Base-by-base conservation (phyloP, 257 asterid species). In the Cruciata laevipes region DNA sequence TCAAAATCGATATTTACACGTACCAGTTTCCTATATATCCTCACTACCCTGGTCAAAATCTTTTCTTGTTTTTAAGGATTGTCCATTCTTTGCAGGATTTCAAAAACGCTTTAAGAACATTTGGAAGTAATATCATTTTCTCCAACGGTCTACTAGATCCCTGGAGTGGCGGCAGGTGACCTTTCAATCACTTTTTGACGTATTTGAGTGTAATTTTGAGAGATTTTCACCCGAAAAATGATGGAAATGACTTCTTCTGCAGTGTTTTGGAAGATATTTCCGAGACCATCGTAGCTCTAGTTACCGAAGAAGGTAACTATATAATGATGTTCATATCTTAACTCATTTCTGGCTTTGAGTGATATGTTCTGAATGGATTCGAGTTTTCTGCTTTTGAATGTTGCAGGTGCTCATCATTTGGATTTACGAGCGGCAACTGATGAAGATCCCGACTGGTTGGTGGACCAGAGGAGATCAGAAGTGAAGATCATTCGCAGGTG, bases 101-200 rank as follows among this genome's bases (percentile, higher is more conserved):
- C 65, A 85, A 83, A 81, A 73, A 69, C 63, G 85, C 78, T 49
- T 73, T 93, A 77, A 78, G 77, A 77, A 59, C 63, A 38, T 93
- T 86, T 52, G 98, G 98, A 65, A 93, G 98, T 63, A 93, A 93
- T 81, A 89, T 93, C 81, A 89, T 93, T 74, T 90, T 93, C 79
- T 89, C 98, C 16, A 93, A 93, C 30, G 98, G 98, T 66, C 76
- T 93, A 23, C 69, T 87, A 80, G 98, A 93, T 83, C 98, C 98
- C 9, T 93, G 96, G 96, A 93, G 96, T 73, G 96, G 97, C 5
- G 98, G 98, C 83, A 86, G 98, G 98, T 91, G 77, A 40, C 5
- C 21, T 69, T 64, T 51, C 20, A 9, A 37, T 33, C 33, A 10
- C 13, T 11, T 6, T 3, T 37, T 13, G 11, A 30, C 52, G 32